phyloP scores from a whole-genome alignment of 345 rosid genomes.

The Populus simonii region DNA sequence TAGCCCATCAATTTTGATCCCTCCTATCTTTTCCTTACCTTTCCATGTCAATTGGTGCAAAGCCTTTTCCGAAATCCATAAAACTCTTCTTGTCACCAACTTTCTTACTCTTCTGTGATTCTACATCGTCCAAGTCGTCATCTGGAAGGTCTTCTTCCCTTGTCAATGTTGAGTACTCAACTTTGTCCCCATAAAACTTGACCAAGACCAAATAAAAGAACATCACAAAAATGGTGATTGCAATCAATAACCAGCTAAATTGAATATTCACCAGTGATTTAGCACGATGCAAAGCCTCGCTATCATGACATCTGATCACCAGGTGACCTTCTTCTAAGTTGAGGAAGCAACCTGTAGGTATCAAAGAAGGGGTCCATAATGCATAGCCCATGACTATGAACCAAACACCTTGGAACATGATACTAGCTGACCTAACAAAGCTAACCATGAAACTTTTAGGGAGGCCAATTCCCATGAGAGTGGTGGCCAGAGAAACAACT shows the following conservation, averaged over 20 bases:
- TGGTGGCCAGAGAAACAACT: constrained; percentile 51
- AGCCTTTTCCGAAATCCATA: constrained; percentile 34
- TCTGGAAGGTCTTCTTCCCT: constrained; percentile 23
- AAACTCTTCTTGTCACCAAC: constrained; percentile 23
- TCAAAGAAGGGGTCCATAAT: constrained; percentile 69
- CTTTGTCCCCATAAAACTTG: constrained; percentile 33
- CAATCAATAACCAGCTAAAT: constrained; percentile 61
- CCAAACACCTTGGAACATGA: constrained; percentile 77
- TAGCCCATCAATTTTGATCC: background rate
- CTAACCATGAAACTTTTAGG: constrained; percentile 68
- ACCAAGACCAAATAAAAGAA: constrained; percentile 39
- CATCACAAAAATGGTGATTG: constrained; percentile 38
- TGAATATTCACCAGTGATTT: constrained; percentile 68
- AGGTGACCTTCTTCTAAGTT: constrained; percentile 61
- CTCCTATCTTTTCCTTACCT: constrained; percentile 17
- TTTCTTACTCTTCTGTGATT: constrained; percentile 34
- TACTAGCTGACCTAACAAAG: constrained; percentile 63
- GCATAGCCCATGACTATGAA: constrained; percentile 62
- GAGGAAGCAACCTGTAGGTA: constrained; percentile 65
- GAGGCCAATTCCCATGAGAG: constrained; percentile 53
- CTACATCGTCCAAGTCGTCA: constrained; percentile 45
- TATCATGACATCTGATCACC: constrained; percentile 56
- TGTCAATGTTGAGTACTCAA: constrained; percentile 45
- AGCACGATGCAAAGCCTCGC: constrained; percentile 59
- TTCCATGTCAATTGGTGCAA: constrained; percentile 36